Conservation (phyloP, 2,329 filamentous ascomycete species). For the Drechslerella dactyloides region DNA sequence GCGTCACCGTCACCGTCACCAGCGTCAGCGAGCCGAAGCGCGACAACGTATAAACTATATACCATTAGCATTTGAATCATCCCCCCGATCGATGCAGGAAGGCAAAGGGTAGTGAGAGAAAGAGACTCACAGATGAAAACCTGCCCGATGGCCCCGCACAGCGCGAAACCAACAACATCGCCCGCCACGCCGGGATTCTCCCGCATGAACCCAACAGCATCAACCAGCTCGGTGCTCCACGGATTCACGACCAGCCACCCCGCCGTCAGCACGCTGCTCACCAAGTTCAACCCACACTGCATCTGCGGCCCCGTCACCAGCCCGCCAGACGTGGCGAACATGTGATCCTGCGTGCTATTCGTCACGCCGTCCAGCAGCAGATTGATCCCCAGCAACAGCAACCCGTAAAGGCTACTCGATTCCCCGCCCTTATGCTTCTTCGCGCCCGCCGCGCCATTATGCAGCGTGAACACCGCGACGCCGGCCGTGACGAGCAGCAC, state of each 20-base stretch:
- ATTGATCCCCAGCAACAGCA: slow-evolving; percentile 84
- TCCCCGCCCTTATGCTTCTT: slow-evolving; percentile 63
- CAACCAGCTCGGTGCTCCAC: slow-evolving; percentile 77
- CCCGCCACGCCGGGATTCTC: slow-evolving; percentile 80
- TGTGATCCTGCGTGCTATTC: slow-evolving; percentile 94
- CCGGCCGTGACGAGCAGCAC: slow-evolving; percentile 88
- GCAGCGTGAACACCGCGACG: slow-evolving; percentile 92
- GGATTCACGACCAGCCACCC: slow-evolving; percentile 79
- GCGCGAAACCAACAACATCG: slow-evolving; percentile 87
- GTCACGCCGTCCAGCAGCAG: slow-evolving; percentile 94
- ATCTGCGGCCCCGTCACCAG: slow-evolving; percentile 82
- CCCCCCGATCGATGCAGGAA: background rate
- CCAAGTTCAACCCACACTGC: slow-evolving; percentile 97
- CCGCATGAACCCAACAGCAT: slow-evolving; percentile 80
- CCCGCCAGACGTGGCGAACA: slow-evolving; percentile 66
- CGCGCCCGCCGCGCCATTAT: slow-evolving; percentile 70
- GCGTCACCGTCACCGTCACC: slow-evolving; percentile 93
- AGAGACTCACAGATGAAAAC: slow-evolving; percentile 80
- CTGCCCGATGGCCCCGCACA: slow-evolving; percentile 89
- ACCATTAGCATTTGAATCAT: slow-evolving; percentile 19
- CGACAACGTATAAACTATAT: slow-evolving; percentile 80
- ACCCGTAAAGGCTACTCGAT: slow-evolving; percentile 74
- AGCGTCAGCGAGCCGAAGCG: slow-evolving; percentile 90
- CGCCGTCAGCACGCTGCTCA: slow-evolving; percentile 78
- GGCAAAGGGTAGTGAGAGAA: too few relatives aligned